These are phyloP conservation scores for Thelephora ganbajun DNA, from an alignment of 768 basidiomycete genomes.

Conservation along the genomic window DNA sequence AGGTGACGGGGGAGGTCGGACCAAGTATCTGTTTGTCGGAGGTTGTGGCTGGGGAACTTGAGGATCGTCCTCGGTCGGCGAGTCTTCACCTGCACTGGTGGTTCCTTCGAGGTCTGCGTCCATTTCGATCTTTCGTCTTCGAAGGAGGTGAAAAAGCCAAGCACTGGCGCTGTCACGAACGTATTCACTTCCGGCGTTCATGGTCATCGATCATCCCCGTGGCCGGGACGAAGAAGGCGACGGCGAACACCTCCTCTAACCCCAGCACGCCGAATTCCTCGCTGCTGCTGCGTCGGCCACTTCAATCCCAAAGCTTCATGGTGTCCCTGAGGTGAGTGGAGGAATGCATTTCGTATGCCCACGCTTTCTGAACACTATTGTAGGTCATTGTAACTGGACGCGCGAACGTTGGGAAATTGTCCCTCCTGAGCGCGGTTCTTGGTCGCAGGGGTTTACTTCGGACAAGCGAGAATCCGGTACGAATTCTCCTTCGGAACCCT, in stretches of 20 bases:
- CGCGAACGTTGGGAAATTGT: conserved; percentile 69
- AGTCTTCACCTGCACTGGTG: conserved; percentile 17
- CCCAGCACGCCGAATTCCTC: conserved; percentile 11
- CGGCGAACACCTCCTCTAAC: conserved; percentile 7
- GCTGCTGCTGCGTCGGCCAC: conserved; percentile 5
- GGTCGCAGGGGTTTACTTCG: conserved; percentile 40
- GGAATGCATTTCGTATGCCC: not conserved
- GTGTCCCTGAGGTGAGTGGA: conserved; percentile 16
- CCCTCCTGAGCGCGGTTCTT: conserved; percentile 58
- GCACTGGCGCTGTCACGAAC: not conserved
- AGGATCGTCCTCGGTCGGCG: conserved; percentile 61
- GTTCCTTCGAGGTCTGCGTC: conserved; percentile 1
- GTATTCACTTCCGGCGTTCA: not conserved
- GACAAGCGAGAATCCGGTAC: conserved; percentile 59
- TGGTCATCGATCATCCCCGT: not conserved
- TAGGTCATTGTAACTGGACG: conserved; percentile 54
- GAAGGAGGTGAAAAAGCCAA: not conserved
- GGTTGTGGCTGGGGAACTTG: conserved; percentile 49
- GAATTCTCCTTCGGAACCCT: conserved; percentile 12
- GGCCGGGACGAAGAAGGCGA: not conserved
- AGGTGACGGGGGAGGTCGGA: conserved; percentile 25
- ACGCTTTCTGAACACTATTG: not conserved
- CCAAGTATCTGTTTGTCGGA: conserved; percentile 22
- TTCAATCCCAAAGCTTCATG: conserved; percentile 11
- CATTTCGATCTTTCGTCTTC: not conserved